Evolutionary conservation across 495 filamentous ascomycete genomes (phyloP).

Genomic region (Penicillium antarcticum): DNA sequence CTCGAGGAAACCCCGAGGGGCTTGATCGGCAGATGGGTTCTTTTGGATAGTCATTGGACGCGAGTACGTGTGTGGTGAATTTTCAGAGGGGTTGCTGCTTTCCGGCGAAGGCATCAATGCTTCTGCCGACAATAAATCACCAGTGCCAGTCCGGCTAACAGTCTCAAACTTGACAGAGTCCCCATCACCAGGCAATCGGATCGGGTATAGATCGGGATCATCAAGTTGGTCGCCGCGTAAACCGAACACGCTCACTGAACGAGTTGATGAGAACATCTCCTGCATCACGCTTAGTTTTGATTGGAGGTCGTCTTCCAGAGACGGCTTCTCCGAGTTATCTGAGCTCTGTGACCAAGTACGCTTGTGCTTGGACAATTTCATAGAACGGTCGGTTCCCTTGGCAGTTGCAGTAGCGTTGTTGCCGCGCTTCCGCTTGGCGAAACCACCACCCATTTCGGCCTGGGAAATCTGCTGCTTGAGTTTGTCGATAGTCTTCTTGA

Average conservation of each 20-base stretch:
- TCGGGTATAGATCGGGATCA: conserved; percentile 85
- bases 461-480: conserved; percentile 87
- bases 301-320: conserved; percentile 85
- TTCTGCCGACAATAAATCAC: conserved; percentile 53
- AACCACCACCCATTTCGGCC: conserved; percentile 82
- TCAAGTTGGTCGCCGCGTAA: conserved; percentile 80
- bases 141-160: conserved; percentile 48
- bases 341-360: conserved; percentile 97
- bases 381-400: conserved; percentile 46
- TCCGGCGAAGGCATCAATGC: conserved; percentile 65
- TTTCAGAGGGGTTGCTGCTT: conserved; percentile 45
- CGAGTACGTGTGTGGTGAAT: conserved; percentile 32
- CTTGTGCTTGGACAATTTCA: conserved; percentile 83
- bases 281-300: conserved; percentile 78
- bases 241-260: conserved; percentile 78
- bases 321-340: conserved; percentile 59
- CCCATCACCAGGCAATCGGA: conserved; percentile 67
- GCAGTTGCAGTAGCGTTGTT: conserved; percentile 51
- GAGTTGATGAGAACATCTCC: conserved; percentile 94
- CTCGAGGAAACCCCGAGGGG: conserved; percentile 76
- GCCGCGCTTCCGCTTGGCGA: conserved; percentile 78
- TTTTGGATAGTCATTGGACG: conserved; percentile 47
- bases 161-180: conserved; percentile 56
- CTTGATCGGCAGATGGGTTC: conserved; percentile 39
- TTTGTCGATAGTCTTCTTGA: conserved; percentile 94